Evolutionary conservation across 352 stramenopile genomes (phyloP).

Genomic region (Elongisporangium anandrum): DNA sequence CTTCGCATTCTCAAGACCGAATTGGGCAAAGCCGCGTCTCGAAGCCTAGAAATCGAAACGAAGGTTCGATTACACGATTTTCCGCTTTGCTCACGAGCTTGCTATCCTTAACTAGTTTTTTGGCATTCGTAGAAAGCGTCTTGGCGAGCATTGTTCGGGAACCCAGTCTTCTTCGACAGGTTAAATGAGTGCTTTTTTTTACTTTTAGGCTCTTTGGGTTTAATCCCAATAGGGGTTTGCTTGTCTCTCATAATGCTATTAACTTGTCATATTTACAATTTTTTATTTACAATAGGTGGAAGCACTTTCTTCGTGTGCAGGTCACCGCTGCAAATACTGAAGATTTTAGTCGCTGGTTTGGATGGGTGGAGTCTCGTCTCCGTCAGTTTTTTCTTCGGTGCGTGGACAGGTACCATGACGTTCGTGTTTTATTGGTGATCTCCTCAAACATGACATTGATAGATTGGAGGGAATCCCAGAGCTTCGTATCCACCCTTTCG

Average conservation of each 20-base stretch:
- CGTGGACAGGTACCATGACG: conserved; percentile 5
- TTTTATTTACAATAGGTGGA: conserved; percentile 34
- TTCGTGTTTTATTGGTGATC: neutral
- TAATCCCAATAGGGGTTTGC: neutral
- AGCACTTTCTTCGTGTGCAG: conserved; percentile 80
- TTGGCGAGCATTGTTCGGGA: conserved; percentile 79
- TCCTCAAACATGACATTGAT: neutral
- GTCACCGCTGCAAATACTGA: conserved; percentile 48
- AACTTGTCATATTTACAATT: conserved; percentile 1
- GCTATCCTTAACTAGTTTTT: neutral
- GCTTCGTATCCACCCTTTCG: conserved; percentile 67
- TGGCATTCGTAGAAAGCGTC: conserved; percentile 41
- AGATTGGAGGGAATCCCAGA: conserved; percentile 61
- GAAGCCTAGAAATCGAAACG: conserved; percentile 77
- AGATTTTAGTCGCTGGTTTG: conserved; percentile 75
- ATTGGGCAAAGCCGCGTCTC: conserved; percentile 57
- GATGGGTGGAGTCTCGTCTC: conserved; percentile 84
- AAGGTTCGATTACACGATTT: conserved; percentile 47
- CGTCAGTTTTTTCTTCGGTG: conserved; percentile 78
- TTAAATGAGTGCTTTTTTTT: conserved; percentile 15
- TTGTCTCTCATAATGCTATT: conserved; percentile 11
- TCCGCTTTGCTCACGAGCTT: conserved; percentile 5
- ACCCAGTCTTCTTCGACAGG: conserved; percentile 74
- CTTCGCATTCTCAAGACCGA: conserved; percentile 90
- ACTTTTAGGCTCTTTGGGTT: conserved; percentile 3